These are phyloP conservation scores for Penicillium roqueforti DNA, from an alignment of 495 filamentous ascomycete species.

Conservation along the genomic window DNA sequence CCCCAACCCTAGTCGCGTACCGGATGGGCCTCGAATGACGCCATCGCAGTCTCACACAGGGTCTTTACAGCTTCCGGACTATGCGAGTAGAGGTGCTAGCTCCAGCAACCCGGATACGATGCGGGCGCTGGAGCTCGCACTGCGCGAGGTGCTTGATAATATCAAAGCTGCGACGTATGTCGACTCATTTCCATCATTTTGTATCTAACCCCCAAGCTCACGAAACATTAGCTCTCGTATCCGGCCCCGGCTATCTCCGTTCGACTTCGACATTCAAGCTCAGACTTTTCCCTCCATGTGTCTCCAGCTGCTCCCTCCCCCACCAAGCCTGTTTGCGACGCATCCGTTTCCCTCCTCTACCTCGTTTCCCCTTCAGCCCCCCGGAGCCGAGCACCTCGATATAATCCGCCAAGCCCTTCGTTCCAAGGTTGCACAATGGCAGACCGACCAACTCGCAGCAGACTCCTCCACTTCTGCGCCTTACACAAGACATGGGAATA, in stretches of 20 bases:
- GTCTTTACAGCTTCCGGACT: conserved; percentile 52
- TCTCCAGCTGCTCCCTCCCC: conserved; percentile 72
- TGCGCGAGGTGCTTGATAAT: conserved; percentile 74
- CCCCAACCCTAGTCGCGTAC: conserved; percentile 40
- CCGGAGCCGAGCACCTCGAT: conserved; percentile 64
- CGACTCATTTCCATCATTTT: conserved; percentile 4
- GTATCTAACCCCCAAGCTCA: not conserved
- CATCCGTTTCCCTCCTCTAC: conserved; percentile 64
- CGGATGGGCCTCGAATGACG: conserved; percentile 38
- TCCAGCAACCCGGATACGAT: conserved; percentile 65
- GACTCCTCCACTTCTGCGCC: conserved; percentile 22
- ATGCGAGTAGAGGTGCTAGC: conserved; percentile 52
- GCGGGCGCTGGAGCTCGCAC: conserved; percentile 75
- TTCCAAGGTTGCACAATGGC: conserved; percentile 62
- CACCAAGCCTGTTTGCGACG: conserved; percentile 67
- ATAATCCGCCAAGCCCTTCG: conserved; percentile 62
- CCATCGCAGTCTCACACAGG: conserved; percentile 40
- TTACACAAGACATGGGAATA: conserved; percentile 24
- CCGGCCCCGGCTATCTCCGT: conserved; percentile 52
- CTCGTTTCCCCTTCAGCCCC: conserved; percentile 72
- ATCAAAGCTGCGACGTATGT: conserved; percentile 76
- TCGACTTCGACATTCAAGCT: conserved; percentile 77
- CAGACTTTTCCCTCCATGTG: conserved; percentile 79
- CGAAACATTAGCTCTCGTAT: conserved; percentile 13
- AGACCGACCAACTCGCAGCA: conserved; percentile 34